Evolutionary conservation across 805 yeast species (phyloP), one percentile per base, ranked within the genome.

Genomic region (Schwanniomyces pseudopolymorphus): DNA sequence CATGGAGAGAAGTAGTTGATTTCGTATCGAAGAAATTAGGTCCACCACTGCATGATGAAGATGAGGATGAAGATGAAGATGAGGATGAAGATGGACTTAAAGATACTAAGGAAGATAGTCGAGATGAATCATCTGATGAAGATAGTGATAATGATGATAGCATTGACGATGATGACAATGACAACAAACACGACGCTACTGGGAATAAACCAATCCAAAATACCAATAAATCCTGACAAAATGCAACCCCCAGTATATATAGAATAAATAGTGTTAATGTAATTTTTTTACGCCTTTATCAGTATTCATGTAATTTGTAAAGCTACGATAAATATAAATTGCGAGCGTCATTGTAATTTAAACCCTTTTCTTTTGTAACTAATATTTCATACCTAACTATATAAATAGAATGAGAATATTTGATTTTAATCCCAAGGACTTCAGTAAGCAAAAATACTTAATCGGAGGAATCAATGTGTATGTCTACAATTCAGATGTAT

Each of bases 401-500:
- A 7, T 31, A 31, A 22, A 2, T 11, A 43, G 2, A 17, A 57
- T 57, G 61, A 44, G 53, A 22, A 20, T 39, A 27, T 51, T 58
- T 33, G 53, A 54, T 21, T 54, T 52, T 33, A 52, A 59, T 33
- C 53, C 60, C 3, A 19, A 44, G 5, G 20, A 44, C 10, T 55
- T 53, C 42, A 22, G 28, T n/a, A 38, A 38, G 31, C 17, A 38
- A 24, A 24, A 38, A n/a, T 38, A 10, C 20, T 10, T 56, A 53
- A 63, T 79, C 44, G 83, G 77, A 2, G 85, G 84, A 0, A 61
- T 79, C 44, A 53, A 59, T 10, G 70, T 69, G n/a, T 61, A 72
- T 35, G 61, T 78, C 3, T 74, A 74, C 61, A 80, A 79, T 39
- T 52, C 67, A 21, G 68, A 59, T 11, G 47, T 49, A 17, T 58